Evolutionary conservation across 345 rosid species (phyloP), one percentile per base, ranked within the genome.

Genomic region (Euclidium syriacum): DNA sequence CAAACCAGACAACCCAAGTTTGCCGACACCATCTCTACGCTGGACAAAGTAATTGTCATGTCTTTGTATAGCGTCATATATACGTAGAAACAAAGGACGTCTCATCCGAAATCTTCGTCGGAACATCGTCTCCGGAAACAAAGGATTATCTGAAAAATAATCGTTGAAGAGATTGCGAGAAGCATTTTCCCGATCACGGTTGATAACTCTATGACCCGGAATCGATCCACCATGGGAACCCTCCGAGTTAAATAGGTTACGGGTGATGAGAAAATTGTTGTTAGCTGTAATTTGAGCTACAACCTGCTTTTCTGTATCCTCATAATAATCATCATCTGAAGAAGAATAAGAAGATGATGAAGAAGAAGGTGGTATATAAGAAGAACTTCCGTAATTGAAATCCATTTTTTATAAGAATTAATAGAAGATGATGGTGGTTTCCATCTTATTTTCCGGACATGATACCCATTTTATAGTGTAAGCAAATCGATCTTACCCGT

Each of bases 251-350:
- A 25, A 25, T 25, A 25, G 3, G 29, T 25, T 25, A 2, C 5
- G 29, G 5, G 29, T 25, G n/a, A n/a, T n/a, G n/a, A n/a, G n/a
- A n/a, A n/a, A n/a, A n/a, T n/a, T n/a, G n/a, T n/a, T n/a, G n/a
- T 25, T 25, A 2, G 29, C 29, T 2, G 3, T 25, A 5, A 25
- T 25, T 25, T 25, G 29, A 25, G 29, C 29, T 25, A 25, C 7
- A 1, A 27, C 3, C 7, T 27, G 7, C 1, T 27, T 27, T 27
- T 27, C 1, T 27, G 7, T 4, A 8, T 4, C 32, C 32, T 4
- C 32, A 27, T 2, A 2, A 27, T 27, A 27, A 6, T 2, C 32
- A 27, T 4, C 81, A 81, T 8, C 69, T 81, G 1, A 40, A 75
- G 0, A 3, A 77, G 0, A 25, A 25, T 3, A 25, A 25, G 29